phyloP scores from a whole-genome alignment of 192 early-diverging fungal genomes.

The Coemansia sp. region DNA sequence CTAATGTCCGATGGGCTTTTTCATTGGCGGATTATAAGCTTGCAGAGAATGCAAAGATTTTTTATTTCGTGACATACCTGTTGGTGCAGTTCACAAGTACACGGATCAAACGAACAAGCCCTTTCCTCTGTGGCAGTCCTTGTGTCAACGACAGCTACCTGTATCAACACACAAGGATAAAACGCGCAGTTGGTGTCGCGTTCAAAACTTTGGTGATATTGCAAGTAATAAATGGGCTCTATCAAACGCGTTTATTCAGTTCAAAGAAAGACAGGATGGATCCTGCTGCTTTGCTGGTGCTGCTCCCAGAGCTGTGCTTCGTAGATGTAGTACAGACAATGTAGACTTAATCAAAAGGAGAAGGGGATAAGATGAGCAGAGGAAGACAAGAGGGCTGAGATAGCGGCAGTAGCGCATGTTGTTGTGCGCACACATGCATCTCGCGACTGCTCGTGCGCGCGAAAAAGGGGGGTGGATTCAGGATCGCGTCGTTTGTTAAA shows the following conservation, averaged over 20 bases:
- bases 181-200: background rate
- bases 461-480: background rate
- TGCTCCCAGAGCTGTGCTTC: background rate
- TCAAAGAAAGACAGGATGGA: background rate
- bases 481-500: background rate
- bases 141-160: background rate
- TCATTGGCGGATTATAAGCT: background rate
- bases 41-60: background rate
- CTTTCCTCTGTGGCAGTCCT: background rate
- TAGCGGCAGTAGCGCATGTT: background rate
- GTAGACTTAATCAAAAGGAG: background rate
- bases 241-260: background rate
- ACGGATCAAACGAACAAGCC: background rate
- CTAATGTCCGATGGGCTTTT: background rate
- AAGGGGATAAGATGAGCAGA: background rate
- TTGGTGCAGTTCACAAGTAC: background rate
- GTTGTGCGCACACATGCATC: background rate
- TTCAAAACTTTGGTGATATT: background rate
- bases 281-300: constrained; percentile 1
- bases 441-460: background rate
- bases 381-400: background rate
- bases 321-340: constrained; percentile 1
- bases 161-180: background rate
- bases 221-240: background rate
- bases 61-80: background rate